Evolutionary conservation across 2,329 filamentous ascomycete species (phyloP), one percentile per base, ranked within the genome.

Genomic region (Microsporum canis): DNA sequence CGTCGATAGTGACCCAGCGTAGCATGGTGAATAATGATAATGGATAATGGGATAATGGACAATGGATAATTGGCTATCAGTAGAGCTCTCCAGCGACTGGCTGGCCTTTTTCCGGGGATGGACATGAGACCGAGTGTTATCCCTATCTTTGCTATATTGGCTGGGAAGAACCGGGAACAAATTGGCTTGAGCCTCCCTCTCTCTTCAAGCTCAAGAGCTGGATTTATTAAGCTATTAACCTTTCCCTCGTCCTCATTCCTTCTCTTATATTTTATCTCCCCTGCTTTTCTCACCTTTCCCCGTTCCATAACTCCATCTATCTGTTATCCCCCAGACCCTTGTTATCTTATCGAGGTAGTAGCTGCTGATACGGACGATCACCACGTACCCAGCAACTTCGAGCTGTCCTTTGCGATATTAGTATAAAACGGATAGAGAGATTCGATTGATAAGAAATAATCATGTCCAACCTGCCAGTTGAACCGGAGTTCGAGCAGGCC

Each of bases 401-500:
- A n/a, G 39, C 41, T 41, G 49, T 57, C 58, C 59, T 64, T 2
- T 60, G 14, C 41, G 17, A 12, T 10, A 55, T 5, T 5, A 27
- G 57, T 31, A 29, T 7, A 41, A 38, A 23, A 57, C n/a, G 12
- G 38, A 7, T 38, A 31, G 33, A 62, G 14, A 17, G 29, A 39
- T 8, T 12, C 3, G 12, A 31, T 33, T 57, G 34, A 31, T 45
- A 36, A 34, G 23, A 14, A n/a, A 17, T 43, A 34, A 57, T 23
- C 17, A 94, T 95, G 89, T 88, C 91, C 68, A 87, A 94, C 81
- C 82, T 94, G 71, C 85, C 89, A 59, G 79, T 80, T 66, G 92
- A 97, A 84, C 92, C 94, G 72, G 92, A 99, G 82, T 97, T 97
- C 81, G 86, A 96, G 85, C 92, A 97, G 84, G 92, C 92, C 72